Percentiles rank a stretch among this genome's conserved stretches.
phyloP scores from a whole-genome alignment of 768 basidiomycete species.

The Tricholoma matsutake region DNA sequence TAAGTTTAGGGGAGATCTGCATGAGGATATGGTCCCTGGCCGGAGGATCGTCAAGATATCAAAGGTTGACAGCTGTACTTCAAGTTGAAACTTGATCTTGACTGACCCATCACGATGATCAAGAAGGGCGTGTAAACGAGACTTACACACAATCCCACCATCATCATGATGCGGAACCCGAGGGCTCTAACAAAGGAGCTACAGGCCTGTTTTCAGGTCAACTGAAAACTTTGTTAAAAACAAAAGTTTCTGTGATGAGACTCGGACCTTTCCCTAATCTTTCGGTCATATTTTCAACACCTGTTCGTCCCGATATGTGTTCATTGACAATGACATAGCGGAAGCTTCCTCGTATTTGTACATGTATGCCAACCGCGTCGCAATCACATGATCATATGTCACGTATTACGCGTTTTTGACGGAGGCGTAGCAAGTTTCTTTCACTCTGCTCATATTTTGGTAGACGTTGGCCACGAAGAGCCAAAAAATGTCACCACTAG shows the following conservation, averaged over 20 bases:
- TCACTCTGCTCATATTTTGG: neutral
- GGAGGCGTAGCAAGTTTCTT: neutral
- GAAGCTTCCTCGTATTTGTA: neutral
- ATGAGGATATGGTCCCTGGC: neutral
- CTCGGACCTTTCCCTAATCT: no score
- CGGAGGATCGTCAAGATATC: neutral
- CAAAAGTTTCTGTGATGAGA: no score
- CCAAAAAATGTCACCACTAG: conserved; percentile 12
- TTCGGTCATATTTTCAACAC: no score
- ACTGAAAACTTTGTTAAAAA: no score
- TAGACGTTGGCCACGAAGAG: neutral
- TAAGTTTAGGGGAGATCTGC: neutral
- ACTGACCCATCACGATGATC: neutral
- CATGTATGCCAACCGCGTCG: neutral
- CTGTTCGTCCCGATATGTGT: no score
- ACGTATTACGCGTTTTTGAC: neutral
- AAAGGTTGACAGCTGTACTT: neutral
- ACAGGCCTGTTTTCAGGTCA: no score
- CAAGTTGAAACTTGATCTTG: neutral
- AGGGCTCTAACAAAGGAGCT: no score
- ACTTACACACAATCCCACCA: neutral
- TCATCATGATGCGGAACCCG: no score
- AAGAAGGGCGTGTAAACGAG: neutral
- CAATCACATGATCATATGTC: neutral
- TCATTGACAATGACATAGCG: no score